Evolutionary conservation across 75 land plant genomes (phyloP).

Genomic region (Pinus taeda): DNA sequence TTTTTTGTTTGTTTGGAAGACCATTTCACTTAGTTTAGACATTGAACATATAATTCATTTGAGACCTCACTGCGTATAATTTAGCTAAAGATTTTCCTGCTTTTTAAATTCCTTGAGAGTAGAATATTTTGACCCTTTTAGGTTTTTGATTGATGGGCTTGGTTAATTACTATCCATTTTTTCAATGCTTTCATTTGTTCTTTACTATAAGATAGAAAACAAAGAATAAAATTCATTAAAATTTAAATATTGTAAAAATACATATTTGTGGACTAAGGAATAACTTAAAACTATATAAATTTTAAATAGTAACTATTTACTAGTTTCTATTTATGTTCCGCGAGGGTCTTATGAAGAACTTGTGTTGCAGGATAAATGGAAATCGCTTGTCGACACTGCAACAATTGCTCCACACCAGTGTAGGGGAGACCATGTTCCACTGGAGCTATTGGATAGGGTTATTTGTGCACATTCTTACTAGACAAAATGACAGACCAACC

Average conservation of each 20-base stretch:
- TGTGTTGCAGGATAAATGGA: slow-evolving; percentile 82
- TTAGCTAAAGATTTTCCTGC: too few species aligned
- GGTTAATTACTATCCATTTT: too few species aligned
- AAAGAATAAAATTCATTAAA: slow-evolving; percentile 11
- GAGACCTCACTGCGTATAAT: too few species aligned
- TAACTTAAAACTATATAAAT: neutral
- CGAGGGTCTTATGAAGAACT: neutral
- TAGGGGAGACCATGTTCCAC: slow-evolving; percentile 83
- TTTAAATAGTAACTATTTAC: neutral
- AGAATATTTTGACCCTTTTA: too few species aligned
- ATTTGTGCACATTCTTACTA: slow-evolving; percentile 77
- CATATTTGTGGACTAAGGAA: slow-evolving; percentile 7
- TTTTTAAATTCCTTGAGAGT: too few species aligned
- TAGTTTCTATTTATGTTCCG: neutral
- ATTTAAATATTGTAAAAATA: slow-evolving; percentile 18
- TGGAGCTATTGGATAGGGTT: slow-evolving; percentile 80
- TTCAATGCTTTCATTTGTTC: too few species aligned
- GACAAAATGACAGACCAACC: slow-evolving; percentile 78
- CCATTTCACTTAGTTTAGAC: too few species aligned
- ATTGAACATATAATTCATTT: too few species aligned
- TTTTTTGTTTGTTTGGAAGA: too few species aligned
- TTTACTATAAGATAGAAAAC: slow-evolving; percentile 8
- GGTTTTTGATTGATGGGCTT: too few species aligned
- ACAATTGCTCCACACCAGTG: slow-evolving; percentile 88
- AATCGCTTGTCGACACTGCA: slow-evolving; percentile 88